phyloP scores from a whole-genome alignment of 768 basidiomycete species.

The Suillus spraguei region DNA sequence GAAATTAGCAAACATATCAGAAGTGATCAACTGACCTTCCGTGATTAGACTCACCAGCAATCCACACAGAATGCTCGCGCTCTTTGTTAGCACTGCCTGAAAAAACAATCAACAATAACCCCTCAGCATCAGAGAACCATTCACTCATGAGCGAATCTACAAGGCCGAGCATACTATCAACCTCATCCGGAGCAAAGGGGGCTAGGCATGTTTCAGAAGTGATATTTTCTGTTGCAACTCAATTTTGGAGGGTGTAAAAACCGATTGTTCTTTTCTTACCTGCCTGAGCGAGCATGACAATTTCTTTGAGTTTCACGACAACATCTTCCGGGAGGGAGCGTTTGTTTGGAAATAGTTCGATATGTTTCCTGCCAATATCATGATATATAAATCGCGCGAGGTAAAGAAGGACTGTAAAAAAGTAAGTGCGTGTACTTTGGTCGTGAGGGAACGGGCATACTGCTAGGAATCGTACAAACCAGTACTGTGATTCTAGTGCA shows the following conservation, averaged over 20 bases:
- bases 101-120: background rate
- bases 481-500: background rate
- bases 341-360: conserved; percentile 15
- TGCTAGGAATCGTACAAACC: background rate
- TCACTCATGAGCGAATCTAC: conserved; percentile 8
- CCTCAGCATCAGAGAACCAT: background rate
- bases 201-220: conserved; percentile 13
- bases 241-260: background rate
- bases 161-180: conserved; percentile 9
- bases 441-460: background rate
- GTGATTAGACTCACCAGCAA: background rate
- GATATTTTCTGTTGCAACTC: conserved; percentile 1
- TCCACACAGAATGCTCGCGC: conserved; percentile 1
- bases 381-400: background rate
- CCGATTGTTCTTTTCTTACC: background rate
- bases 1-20: background rate
- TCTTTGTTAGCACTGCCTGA: background rate
- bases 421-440: background rate
- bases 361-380: background rate
- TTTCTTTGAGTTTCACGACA: conserved; percentile 13
- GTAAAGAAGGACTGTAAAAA: background rate
- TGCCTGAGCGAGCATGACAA: conserved; percentile 8
- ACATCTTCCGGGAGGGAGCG: conserved; percentile 21
- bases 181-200: conserved; percentile 10
- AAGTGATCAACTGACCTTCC: background rate